These are phyloP conservation scores for Bacterosira constricta DNA, from an alignment of 108 stramenopile species.

Conservation along the genomic window DNA sequence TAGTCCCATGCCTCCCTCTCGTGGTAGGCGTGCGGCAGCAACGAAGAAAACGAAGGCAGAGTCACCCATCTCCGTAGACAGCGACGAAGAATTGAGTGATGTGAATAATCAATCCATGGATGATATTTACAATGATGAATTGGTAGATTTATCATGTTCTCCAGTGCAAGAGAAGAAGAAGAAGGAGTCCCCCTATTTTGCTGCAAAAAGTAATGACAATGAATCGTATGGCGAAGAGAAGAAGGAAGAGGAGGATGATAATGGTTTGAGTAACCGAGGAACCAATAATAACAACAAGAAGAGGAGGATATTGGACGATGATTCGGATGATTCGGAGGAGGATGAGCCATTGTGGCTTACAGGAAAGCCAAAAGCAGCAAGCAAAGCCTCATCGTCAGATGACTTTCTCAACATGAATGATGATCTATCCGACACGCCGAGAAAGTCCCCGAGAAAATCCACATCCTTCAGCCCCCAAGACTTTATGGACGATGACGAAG, in stretches of 20 bases:
- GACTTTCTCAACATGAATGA: not conserved
- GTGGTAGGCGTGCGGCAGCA: not conserved
- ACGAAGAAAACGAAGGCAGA: conserved; percentile 2
- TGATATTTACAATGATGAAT: conserved; percentile 13
- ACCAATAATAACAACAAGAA: not conserved
- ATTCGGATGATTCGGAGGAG: not conserved
- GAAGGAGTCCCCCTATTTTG: conserved; percentile 11
- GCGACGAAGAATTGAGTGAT: conserved; percentile 10
- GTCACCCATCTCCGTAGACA: conserved; percentile 2
- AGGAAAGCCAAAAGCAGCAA: not conserved
- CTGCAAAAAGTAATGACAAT: conserved; percentile 7
- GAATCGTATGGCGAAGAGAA: not conserved
- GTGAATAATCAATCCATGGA: conserved; percentile 21
- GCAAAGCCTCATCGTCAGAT: not conserved
- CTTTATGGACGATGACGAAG: conserved; percentile 48
- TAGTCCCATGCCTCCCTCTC: not conserved
- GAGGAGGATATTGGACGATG: conserved; percentile 8
- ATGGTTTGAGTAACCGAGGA: not conserved
- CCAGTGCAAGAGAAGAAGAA: not conserved
- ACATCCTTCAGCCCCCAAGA: conserved; percentile 6
- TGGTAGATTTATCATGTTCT: not conserved
- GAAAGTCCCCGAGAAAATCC: not conserved
- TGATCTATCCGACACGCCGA: conserved; percentile 18
- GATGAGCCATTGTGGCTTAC: not conserved
- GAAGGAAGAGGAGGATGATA: not conserved